phyloP scores from a whole-genome alignment of 768 basidiomycete genomes.

The Trametes punicea region DNA sequence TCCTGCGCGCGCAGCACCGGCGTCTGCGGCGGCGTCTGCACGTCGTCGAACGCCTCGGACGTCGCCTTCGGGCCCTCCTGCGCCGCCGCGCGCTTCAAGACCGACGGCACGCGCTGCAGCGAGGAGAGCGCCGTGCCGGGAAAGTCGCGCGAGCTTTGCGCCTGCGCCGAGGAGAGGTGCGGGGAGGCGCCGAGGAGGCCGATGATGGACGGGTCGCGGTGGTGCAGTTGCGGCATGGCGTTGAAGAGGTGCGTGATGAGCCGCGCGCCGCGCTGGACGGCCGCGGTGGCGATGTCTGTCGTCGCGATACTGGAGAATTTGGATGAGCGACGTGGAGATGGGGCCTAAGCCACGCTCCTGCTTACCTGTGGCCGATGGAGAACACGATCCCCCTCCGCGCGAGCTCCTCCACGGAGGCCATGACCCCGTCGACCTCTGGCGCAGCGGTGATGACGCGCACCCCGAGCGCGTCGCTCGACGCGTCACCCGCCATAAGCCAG shows the following conservation, averaged over 20 bases:
- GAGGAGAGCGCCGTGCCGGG: conserved; percentile 6
- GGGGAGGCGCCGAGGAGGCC: conserved; percentile 81
- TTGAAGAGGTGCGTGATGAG: conserved; percentile 93
- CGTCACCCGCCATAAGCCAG: conserved; percentile 53
- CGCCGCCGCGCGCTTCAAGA: conserved; percentile 16
- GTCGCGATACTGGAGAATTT: conserved; percentile 56
- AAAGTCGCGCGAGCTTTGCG: conserved; percentile 22
- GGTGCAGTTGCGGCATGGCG: conserved; percentile 87
- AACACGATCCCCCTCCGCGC: conserved; percentile 66
- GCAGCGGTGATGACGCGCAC: conserved; percentile 84
- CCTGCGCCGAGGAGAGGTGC: conserved; percentile 44
- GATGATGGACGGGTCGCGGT: conserved; percentile 89
- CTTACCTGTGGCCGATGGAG: conserved; percentile 93
- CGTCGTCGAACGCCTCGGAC: conserved; percentile 64
- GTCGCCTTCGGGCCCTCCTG: conserved; percentile 26
- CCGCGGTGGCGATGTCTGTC: conserved; percentile 67
- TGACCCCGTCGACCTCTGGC: conserved; percentile 82
- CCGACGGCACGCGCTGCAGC: conserved; percentile 20
- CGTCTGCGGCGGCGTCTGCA: conserved; percentile 52
- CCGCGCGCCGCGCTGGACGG: conserved; percentile 70
- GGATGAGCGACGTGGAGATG: conserved; percentile 3
- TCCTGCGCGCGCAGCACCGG: conserved; percentile 31
- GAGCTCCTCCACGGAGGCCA: conserved; percentile 61
- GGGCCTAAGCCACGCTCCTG: too few relatives aligned
- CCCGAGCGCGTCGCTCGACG: conserved; percentile 40